Evolutionary conservation across 148 eudicot species (phyloP).

Genomic region (Camellia lanceoleosa): DNA sequence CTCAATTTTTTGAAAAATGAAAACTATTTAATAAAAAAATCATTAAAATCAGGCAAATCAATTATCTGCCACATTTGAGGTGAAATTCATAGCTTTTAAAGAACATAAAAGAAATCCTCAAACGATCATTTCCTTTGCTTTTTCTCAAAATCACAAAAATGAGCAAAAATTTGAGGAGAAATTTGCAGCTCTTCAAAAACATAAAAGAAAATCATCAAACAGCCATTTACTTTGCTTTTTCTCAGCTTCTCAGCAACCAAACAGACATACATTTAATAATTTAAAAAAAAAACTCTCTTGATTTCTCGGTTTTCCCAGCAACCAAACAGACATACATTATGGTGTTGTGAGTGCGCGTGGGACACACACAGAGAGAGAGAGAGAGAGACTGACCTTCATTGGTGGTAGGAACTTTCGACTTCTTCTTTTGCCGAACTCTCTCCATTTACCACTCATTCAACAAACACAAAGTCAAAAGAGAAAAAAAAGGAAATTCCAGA

Average conservation of each 20-base stretch:
- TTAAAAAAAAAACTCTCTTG: background rate
- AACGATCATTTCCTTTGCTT: background rate
- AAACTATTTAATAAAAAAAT: background rate
- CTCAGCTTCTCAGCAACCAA: background rate
- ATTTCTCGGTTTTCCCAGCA: background rate
- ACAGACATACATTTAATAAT: background rate
- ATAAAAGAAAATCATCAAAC: too few relatives aligned
- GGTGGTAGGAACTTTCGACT: slow-evolving; percentile 32
- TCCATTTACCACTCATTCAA: slow-evolving; percentile 50
- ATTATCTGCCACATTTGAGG: background rate
- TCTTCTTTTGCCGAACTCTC: slow-evolving; percentile 34
- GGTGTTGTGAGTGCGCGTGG: background rate
- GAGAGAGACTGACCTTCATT: slow-evolving; percentile 36
- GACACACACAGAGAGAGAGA: slow-evolving; percentile 14
- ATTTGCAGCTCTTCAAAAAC: background rate
- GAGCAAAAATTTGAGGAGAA: slow-evolving; percentile 6
- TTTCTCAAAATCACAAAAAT: background rate
- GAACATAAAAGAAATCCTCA: background rate
- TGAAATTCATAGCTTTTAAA: background rate
- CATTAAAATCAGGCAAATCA: slow-evolving; percentile 10
- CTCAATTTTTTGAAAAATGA: background rate
- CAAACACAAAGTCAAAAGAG: background rate
- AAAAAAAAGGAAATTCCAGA: slow-evolving; percentile 15
- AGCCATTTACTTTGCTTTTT: too few relatives aligned
- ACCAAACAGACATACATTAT: background rate